These are phyloP conservation scores for Hordeum vulgare DNA, from an alignment of 176 grass and related monocot species.

Conservation along the genomic window MorexV3_pseudomolecules_assembly NC_058522.1:504469233-504469732, in stretches of 20 bases:
- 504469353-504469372: neutral
- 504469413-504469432: neutral
- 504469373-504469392: too few species aligned
- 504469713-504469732: neutral
- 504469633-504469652: neutral
- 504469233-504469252: too few species aligned
- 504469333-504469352: neutral
- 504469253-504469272: too few species aligned
- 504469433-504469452: slow-evolving; percentile 28
- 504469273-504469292: too few species aligned
- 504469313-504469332: too few species aligned
- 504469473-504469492: slow-evolving; percentile 12
- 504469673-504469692: neutral
- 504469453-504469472: slow-evolving; percentile 7
- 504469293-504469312: too few species aligned
- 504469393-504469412: neutral
- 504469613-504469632: neutral
- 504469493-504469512: slow-evolving; percentile 11
- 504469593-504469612: slow-evolving; percentile 10
- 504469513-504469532: slow-evolving; percentile 3
- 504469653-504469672: neutral
- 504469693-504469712: neutral
- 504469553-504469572: neutral
- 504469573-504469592: neutral
- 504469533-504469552: slow-evolving; percentile 6